These are phyloP conservation scores for Penium margaritaceum DNA, from an alignment of 139 green algal genomes.

Conservation along the genomic window DNA sequence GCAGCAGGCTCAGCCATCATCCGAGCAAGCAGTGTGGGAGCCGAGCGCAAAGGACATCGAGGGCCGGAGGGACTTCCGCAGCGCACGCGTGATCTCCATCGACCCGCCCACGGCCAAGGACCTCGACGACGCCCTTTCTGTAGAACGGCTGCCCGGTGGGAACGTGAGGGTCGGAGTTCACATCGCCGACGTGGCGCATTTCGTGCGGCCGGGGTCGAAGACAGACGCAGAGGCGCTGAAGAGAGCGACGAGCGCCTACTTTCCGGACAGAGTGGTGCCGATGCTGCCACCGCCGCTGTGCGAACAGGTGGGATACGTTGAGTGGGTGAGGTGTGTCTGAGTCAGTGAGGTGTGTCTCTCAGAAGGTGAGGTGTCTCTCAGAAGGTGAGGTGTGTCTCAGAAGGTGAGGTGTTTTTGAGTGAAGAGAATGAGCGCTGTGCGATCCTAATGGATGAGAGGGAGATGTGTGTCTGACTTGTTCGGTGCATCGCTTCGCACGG, in stretches of 20 bases:
- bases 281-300: slow-evolving; percentile 57
- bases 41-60: slow-evolving; percentile 52
- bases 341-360: too few species aligned
- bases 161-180: slow-evolving; percentile 45
- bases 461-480: too few species aligned
- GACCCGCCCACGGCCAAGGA: neutral
- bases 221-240: slow-evolving; percentile 61
- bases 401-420: too few species aligned
- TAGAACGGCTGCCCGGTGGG: neutral
- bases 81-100: neutral
- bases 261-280: slow-evolving; percentile 51
- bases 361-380: too few species aligned
- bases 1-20: too few species aligned
- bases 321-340: too few species aligned
- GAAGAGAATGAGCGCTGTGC: too few species aligned
- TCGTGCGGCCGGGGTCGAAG: slow-evolving; percentile 53
- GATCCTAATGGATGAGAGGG: too few species aligned
- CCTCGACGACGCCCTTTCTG: neutral
- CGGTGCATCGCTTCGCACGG: too few species aligned
- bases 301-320: slow-evolving; percentile 40
- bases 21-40: neutral
- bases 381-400: too few species aligned
- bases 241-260: slow-evolving; percentile 50
- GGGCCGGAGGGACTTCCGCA: slow-evolving; percentile 66
- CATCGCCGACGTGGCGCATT: slow-evolving; percentile 58